Conservation (phyloP, 2,329 filamentous ascomycete species). For the Diaporthe vexans region DNA sequence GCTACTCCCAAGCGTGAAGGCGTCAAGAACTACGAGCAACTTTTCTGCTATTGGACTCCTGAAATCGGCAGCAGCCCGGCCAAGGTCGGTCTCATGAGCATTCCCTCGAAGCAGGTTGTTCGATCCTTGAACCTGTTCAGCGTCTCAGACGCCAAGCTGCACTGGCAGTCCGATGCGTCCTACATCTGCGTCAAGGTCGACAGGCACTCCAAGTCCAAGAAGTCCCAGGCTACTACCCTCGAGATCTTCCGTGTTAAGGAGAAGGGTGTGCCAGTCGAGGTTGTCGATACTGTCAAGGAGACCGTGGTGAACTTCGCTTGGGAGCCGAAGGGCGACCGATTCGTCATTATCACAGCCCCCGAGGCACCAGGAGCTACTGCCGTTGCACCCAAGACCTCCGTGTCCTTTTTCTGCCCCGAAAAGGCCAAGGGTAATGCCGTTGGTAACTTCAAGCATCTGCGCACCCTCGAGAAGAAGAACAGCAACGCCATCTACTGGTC, state of each 20-base stretch:
- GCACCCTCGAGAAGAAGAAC: conserved; percentile 98
- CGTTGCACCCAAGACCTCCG: conserved; percentile 92
- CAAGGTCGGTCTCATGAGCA: conserved; percentile 95
- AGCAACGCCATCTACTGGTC: conserved; percentile 99
- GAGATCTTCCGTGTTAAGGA: conserved; percentile 98
- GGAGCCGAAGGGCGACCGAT: conserved; percentile 98
- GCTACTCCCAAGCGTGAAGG: conserved; percentile 85
- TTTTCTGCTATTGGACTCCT: conserved; percentile 98
- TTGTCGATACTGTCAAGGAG: conserved; percentile 97
- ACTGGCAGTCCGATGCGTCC: conserved; percentile 96
- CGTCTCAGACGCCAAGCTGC: conserved; percentile 95
- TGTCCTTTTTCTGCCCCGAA: conserved; percentile 97
- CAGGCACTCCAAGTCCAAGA: conserved; percentile 98
- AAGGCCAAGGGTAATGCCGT: conserved; percentile 85
- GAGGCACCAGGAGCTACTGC: conserved; percentile 84
- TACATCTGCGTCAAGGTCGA: conserved; percentile 99
- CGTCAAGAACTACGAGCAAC: conserved; percentile 92
- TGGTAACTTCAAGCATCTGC: conserved; percentile 96
- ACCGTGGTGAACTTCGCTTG: conserved; percentile 99
- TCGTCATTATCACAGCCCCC: conserved; percentile 95
- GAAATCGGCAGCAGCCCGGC: conserved; percentile 98
- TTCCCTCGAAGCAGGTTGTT: conserved; percentile 94
- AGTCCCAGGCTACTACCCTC: conserved; percentile 94
- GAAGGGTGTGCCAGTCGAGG: conserved; percentile 98
- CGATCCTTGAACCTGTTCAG: conserved; percentile 98